These are phyloP conservation scores for Cicer yamashitae DNA, from an alignment of 306 rosid species.

Conservation along the genomic window DNA sequence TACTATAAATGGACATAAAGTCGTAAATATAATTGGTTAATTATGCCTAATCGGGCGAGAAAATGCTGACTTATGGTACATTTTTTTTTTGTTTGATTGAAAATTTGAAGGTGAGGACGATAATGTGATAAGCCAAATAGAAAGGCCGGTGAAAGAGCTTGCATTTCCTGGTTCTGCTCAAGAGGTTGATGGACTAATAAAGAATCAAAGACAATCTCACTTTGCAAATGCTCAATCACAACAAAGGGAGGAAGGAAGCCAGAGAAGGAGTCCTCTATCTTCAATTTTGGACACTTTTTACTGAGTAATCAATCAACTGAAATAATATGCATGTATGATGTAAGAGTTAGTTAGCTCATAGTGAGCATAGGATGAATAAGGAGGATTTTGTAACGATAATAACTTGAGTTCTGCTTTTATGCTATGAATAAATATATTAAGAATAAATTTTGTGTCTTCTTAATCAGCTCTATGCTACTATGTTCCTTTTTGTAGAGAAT, in stretches of 20 bases:
- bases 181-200: slow-evolving; percentile 43
- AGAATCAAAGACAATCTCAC: slow-evolving; percentile 43
- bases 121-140: slow-evolving; percentile 50
- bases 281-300: slow-evolving; percentile 37
- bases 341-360: slow-evolving; percentile 6
- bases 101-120: slow-evolving; percentile 44
- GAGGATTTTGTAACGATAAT: not conserved
- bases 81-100: not conserved
- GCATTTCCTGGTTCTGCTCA: slow-evolving; percentile 41
- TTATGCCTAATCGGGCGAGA: not conserved
- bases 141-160: slow-evolving; percentile 38
- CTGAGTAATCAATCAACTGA: slow-evolving; percentile 7
- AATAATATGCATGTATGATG: not conserved
- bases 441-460: too few species aligned
- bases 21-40: too few species aligned
- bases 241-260: not conserved
- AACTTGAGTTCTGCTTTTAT: slow-evolving; percentile 16
- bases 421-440: not conserved
- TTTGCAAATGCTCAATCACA: slow-evolving; percentile 46
- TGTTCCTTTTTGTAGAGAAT: too few species aligned
- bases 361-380: not conserved
- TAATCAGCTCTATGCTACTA: too few species aligned
- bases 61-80: not conserved
- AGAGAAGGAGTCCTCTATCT: slow-evolving; percentile 1
- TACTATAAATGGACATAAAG: not conserved